Base-by-base conservation (phyloP, 164 flowering plant species). In the Tinospora cordifolia region DNA sequence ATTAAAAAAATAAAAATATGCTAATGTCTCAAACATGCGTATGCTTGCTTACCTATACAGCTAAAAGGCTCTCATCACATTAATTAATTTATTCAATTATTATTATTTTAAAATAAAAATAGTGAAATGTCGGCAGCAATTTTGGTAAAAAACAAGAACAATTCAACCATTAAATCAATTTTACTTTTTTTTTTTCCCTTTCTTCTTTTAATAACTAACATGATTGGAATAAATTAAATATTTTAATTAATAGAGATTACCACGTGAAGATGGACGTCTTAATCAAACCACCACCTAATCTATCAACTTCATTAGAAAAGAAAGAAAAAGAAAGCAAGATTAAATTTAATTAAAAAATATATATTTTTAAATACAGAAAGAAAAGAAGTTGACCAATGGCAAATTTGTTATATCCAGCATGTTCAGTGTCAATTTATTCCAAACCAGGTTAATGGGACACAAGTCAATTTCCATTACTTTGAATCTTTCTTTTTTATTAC, bases 401-500 rank as follows among this genome's bases (percentile, higher is more conserved):
- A 64, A 8, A 19, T 6, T 0, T 27, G 68, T 63, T 47, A 71
- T 65, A 63, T 36, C 40, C 0, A 5, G 13, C 5, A 22, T 4
- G 8, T 22, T 25, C 19, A 22, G 60, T 62, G 40, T 19, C 60
- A 47, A 38, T 17, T 24, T 8, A 9, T 41, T 17, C 47, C 22
- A 44, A 66, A 12, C 9, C 22, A 25, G 54, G 10, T 54, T 60
- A 60, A 60, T 10, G 36, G 13, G 79, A 67, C 79, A 66, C 69
- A 62, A 74, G 74, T 77, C 76, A 77, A 77, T 66, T 62, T 54
- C 36, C 66, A 69, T 59, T 68, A 41, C 57, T 34, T 68, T 19
- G 5, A n/a, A 8, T 17, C 21, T n/a, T 6, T 51, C 59, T 8
- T 41, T 40, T 41, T 0, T 41, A 8, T 41, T 3, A 41, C 14